Evolutionary conservation across 2,329 filamentous ascomycete species (phyloP).

Genomic region (Lasiodiplodia sp.): DNA sequence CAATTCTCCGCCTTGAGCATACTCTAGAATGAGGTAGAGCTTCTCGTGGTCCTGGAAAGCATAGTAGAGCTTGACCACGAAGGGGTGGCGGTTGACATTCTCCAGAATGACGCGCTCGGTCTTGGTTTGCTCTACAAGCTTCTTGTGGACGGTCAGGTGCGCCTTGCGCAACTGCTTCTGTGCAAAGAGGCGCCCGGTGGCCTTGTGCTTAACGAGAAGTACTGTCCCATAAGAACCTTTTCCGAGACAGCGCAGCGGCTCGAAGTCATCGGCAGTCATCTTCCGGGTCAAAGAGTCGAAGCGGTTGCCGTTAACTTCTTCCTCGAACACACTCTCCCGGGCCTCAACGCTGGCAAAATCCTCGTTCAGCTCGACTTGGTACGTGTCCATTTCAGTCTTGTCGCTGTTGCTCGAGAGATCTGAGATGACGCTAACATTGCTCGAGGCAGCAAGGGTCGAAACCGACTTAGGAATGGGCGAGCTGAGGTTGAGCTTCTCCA

Average conservation of each 20-base stretch:
- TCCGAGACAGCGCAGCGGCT: constrained; percentile 87
- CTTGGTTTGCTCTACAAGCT: constrained; percentile 95
- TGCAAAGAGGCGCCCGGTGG: constrained; percentile 88
- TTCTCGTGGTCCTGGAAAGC: constrained; percentile 98
- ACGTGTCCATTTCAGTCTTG: constrained; percentile 77
- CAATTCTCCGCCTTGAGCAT: constrained; percentile 94
- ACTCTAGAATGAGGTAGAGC: constrained; percentile 95
- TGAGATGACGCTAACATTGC: constrained; percentile 60
- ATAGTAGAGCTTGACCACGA: constrained; percentile 97
- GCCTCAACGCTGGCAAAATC: constrained; percentile 78
- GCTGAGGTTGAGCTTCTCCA: constrained; percentile 76
- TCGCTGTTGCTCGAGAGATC: constrained; percentile 66
- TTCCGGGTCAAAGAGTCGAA: constrained; percentile 69
- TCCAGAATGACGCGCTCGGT: constrained; percentile 95
- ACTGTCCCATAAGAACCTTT: constrained; percentile 98
- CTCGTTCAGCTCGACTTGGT: constrained; percentile 82
- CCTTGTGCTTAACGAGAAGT: constrained; percentile 85
- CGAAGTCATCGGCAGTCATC: constrained; percentile 91
- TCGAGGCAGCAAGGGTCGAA: constrained; percentile 49
- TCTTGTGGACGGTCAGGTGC: constrained; percentile 92
- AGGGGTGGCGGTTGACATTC: constrained; percentile 94
- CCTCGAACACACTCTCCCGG: constrained; percentile 36
- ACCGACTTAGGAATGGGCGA: constrained; percentile 61
- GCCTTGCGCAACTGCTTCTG: constrained; percentile 99
- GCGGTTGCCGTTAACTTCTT: constrained; percentile 57